These are phyloP conservation scores for Pilatotrama ljubarskyi DNA, from an alignment of 768 basidiomycete genomes.

Conservation along the genomic window DNA sequence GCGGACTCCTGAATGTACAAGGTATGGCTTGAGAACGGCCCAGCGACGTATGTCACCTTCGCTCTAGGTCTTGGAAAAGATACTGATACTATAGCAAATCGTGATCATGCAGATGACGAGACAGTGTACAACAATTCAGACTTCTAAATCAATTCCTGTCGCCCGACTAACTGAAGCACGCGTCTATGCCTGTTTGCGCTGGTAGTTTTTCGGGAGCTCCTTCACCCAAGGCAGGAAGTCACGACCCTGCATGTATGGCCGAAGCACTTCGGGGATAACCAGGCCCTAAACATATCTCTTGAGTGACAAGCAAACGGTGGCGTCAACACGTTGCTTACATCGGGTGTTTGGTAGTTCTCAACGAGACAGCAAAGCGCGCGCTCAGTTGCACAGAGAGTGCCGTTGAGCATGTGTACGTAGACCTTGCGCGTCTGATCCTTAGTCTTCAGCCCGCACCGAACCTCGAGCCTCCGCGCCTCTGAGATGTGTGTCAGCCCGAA, in stretches of 20 bases:
- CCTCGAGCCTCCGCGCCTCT: slow-evolving; percentile 94
- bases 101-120: background rate
- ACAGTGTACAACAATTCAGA: slow-evolving; percentile 5
- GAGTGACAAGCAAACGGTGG: background rate
- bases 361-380: slow-evolving; percentile 95
- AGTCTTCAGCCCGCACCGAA: slow-evolving; percentile 88
- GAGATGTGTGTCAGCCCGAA: slow-evolving; percentile 11
- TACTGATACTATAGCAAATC: background rate
- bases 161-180: background rate
- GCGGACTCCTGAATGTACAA: too few relatives aligned
- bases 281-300: slow-evolving; percentile 66
- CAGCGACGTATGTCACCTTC: too few relatives aligned
- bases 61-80: too few relatives aligned
- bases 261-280: slow-evolving; percentile 83
- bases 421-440: slow-evolving; percentile 89
- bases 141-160: background rate
- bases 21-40: too few relatives aligned
- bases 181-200: slow-evolving; percentile 62
- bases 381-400: slow-evolving; percentile 95
- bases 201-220: slow-evolving; percentile 74
- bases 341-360: slow-evolving; percentile 97
- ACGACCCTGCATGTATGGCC: slow-evolving; percentile 95
- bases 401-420: slow-evolving; percentile 99
- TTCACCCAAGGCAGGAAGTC: slow-evolving; percentile 86
- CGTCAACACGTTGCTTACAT: slow-evolving; percentile 51